Percentiles rank a stretch among this genome's conserved stretches.
Evolutionary conservation across 2,329 filamentous ascomycete species (phyloP).

Genomic region (Cercospora canescens): DNA sequence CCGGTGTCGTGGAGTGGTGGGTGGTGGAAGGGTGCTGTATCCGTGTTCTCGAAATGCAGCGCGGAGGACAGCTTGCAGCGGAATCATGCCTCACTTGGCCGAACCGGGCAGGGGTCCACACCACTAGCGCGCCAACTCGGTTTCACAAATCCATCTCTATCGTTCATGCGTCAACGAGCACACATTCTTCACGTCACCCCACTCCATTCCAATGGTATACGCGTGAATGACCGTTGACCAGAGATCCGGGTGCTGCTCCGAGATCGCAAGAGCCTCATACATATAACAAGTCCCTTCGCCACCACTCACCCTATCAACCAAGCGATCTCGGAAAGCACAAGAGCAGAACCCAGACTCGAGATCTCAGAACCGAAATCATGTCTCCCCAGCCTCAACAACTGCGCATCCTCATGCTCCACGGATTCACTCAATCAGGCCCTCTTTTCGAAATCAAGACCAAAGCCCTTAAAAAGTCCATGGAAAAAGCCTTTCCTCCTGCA

Average conservation of each 20-base stretch:
- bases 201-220: not conserved
- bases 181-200: not conserved
- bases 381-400: conserved; percentile 32
- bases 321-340: not conserved
- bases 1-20: not conserved
- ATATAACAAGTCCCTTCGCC: not conserved
- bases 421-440: conserved; percentile 86
- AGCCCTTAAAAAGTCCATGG: conserved; percentile 77
- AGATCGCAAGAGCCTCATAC: not conserved
- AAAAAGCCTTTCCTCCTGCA: conserved; percentile 68
- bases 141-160: not conserved
- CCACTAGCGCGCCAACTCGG: not conserved
- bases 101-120: not conserved
- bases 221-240: not conserved
- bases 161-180: not conserved
- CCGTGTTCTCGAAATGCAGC: conserved; percentile 8
- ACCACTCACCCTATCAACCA: not conserved
- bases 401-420: conserved; percentile 56
- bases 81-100: conserved; percentile 6
- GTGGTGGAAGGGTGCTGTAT: not conserved
- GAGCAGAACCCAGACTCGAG: not conserved
- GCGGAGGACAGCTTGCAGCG: conserved; percentile 13
- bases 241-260: not conserved
- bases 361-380: not conserved
- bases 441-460: conserved; percentile 87